Evolutionary conservation across 1,284 basidiomycete genomes (phyloP), one percentile per base, ranked within the genome.

Genomic region (Ganoderma boninense): DNA sequence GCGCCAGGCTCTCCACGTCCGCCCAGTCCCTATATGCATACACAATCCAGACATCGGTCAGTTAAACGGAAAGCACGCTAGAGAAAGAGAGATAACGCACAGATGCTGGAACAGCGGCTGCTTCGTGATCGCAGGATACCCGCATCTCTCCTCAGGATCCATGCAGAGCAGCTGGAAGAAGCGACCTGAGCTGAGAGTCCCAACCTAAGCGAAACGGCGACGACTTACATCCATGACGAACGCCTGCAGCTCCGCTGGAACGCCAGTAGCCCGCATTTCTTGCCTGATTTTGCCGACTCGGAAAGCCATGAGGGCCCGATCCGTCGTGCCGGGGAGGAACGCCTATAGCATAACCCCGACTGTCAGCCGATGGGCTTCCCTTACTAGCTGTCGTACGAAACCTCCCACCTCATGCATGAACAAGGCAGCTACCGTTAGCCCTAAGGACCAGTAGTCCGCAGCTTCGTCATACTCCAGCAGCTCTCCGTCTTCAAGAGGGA

Each of bases 361-460:
- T n/a, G 32, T 67, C 40, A 66, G 61, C 13, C 49, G 26, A 14
- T 52, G 4, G 11, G 11, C 10, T 52, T 6, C 35, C 29, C 16
- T 56, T 35, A 32, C 8, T 2, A 14, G n/a, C 14, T 6, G 26
- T 18, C 18, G 18, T 7, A 13, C 11, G 7, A 11, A 29, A 38
- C 20, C 6, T 72, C 75, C 59, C 59, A 75, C 75, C 20, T 72
- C 61, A 4, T 70, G 71, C 54, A 72, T 67, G 42, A 72, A 38
- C 43, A 75, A 40, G 8, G 69, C 64, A 6, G 68, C 69, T 14
- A 78, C 44, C 2, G 73, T 73, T 1, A 69, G 67, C 1, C 77
- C 79, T 14, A 80, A 60, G 1, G 79, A 73, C 76, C 76, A 80
- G 62, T 76, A 77, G 43, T 80, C 79, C 20, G 75, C 71, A 2